Conservation (phyloP, 371 early-diverging fungal species). For the Dentiscutata heterogama region DNA sequence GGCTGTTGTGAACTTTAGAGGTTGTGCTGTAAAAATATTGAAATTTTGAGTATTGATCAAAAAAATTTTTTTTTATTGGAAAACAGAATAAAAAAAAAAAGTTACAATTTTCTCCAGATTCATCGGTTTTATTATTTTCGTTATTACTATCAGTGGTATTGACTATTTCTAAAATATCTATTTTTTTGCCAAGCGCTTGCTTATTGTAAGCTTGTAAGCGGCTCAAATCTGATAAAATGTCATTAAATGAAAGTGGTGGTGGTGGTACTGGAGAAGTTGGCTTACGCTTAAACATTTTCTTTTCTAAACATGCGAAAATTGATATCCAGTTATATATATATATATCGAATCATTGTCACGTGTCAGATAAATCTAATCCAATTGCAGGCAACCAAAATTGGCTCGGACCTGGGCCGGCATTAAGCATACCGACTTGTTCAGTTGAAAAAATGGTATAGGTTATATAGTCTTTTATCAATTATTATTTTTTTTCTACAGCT, state of each 20-base stretch:
- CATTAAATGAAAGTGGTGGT: constrained; percentile 3
- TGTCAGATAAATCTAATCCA: too few species aligned
- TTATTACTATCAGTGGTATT: constrained; percentile 9
- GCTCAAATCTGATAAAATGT: constrained; percentile 23
- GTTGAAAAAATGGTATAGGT: too few species aligned
- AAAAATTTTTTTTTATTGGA: too few species aligned
- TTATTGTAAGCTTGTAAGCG: constrained; percentile 34
- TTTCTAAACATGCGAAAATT: too few species aligned
- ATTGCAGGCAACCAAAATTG: too few species aligned
- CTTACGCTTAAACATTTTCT: constrained; percentile 41
- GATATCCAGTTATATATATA: too few species aligned
- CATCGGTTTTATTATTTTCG: not conserved
- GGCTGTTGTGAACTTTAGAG: not conserved
- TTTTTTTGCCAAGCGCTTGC: not conserved
- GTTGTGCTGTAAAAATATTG: not conserved
- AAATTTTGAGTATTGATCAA: not conserved
- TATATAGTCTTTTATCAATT: too few species aligned
- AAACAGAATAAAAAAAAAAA: not conserved
- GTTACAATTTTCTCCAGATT: not conserved
- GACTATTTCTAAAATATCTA: constrained; percentile 14
- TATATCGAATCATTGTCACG: too few species aligned
- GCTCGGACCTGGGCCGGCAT: too few species aligned
- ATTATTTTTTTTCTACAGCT: too few species aligned
- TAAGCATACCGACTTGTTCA: too few species aligned
- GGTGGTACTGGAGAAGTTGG: constrained; percentile 6